Evolutionary conservation across 768 basidiomycete genomes (phyloP), one percentile per base, ranked within the genome.

Genomic region (Rhodotorula taiwanensis): DNA sequence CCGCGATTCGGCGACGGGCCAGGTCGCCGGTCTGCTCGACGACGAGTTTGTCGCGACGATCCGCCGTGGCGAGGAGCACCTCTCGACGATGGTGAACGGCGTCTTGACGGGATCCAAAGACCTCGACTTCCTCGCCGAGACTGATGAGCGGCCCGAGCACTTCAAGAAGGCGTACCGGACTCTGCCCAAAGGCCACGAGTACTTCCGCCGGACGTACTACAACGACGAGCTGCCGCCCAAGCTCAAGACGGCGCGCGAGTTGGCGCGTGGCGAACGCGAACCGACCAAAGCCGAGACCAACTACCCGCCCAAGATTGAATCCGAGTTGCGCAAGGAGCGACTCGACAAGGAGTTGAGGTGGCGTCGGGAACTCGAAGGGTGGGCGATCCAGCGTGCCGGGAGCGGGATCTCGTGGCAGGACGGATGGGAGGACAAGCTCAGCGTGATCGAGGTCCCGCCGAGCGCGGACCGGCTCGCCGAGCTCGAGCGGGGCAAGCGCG

Each of bases 271-370:
- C 3, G 82, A 80, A 34, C 81, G 91, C 18, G 86, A 59, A 70
- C 84, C 86, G n/a, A 94, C 90, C 20, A 87, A 87, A 73, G 88
- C 87, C 62, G 94, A 97, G 76, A 44, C 30, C 7, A 80, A 79
- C 20, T 81, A 86, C 70, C 88, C 89, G 4, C 89, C 91, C 6
- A 84, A 84, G 33, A 91, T 87, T 2, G 90, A 97, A 76, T 86
- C 88, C 27, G 89, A 95, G 73, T 79, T 98, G 60, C 83, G 87
- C 49, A 86, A 86, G 43, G 91, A 97, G 77, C 80, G 94, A 69
- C 75, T 91, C 75, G 86, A 86, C 76, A 94, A 92, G 77, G 94
- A 98, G 77, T 75, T 84, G 70, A 79, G 83, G 70, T 98, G 94
- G 94, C 81, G 83, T 49, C 80, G 82, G 27, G 87, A 93, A 71